Base-by-base conservation (phyloP, 2,329 filamentous ascomycete species). In the Colletotrichum sp. region DNA sequence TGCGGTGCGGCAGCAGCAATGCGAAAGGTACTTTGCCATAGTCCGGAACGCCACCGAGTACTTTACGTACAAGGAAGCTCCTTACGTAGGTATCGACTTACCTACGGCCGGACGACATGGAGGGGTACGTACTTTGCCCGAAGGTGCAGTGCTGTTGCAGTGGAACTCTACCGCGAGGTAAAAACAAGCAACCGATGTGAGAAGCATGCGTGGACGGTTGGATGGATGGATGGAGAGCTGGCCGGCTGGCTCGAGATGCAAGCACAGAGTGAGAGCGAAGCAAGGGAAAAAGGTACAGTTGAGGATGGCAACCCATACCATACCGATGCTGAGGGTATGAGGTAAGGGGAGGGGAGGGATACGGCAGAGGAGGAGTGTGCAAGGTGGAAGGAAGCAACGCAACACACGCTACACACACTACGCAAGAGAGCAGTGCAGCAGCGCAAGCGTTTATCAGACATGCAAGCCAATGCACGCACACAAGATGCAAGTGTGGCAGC, bases 391-490 rank as follows among this genome's bases (percentile, higher is more conserved):
- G 34, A 75, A n/a, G 66, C 71, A 57, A 70, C 66, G 71, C 63
- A 70, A 63, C n/a, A 55, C 68, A 49, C 7, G 44, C n/a, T 52
- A 69, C 34, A 34, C 61, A 69, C 34, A 16, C 62, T 27, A 12
- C 32, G 63, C 70, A 55, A 62, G 15, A 57, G 44, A 39, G 57
- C 66, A 27, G 55, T 59, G 55, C 64, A 63, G 30, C 69, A 52
- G 62, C 39, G 73, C 73, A 68, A 73, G 73, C 69, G 73, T 76
- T 65, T 69, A 76, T 76, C 73, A 73, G 55, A 72, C 73, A 66
- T 73, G 73, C 73, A 72, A 73, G 73, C 73, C 63, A 63, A 72
- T 75, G 73, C 73, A 76, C 63, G 57, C 73, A 76, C 63, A 69
- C 61, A 49, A 63, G 52, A 76, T 69, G 73, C 70, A 73, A 59